A percentile compares a stretch with the other conserved stretches of the same genome.
These are phyloP conservation scores for Chlorociboria aeruginascens DNA, from an alignment of 495 filamentous ascomycete species.

Conservation along the genomic window DNA sequence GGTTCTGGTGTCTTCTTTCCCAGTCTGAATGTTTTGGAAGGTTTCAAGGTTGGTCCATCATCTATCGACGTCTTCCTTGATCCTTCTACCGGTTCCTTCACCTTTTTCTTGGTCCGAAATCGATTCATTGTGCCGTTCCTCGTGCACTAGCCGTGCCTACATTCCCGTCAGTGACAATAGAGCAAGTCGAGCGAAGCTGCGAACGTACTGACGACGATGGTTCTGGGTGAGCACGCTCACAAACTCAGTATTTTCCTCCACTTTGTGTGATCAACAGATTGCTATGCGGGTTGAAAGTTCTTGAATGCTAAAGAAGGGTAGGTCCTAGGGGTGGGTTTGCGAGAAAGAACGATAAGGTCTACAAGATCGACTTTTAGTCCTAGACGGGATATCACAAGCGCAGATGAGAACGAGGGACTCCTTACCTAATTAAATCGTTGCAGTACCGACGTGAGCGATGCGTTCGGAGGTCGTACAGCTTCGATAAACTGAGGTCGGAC, in stretches of 20 bases:
- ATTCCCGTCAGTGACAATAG: not conserved
- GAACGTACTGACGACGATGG: constrained; percentile 4
- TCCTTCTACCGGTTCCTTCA: constrained; percentile 41
- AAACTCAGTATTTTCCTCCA: not conserved
- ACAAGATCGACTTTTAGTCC: no score
- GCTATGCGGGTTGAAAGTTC: no score
- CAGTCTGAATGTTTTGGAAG: constrained; percentile 44
- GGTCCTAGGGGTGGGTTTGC: no score
- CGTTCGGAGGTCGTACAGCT: no score
- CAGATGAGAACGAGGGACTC: no score
- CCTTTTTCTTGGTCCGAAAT: constrained; percentile 60
- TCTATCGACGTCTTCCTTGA: constrained; percentile 34
- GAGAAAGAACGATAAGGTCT: no score
- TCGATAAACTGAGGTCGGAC: no score
- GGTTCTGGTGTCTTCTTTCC: constrained; percentile 42
- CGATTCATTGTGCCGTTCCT: constrained; percentile 47
- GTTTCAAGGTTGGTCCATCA: constrained; percentile 31
- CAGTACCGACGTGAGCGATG: no score
- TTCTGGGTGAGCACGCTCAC: constrained; percentile 19
- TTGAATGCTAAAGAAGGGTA: no score
- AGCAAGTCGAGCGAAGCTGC: not conserved
- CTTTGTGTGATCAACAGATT: no score
- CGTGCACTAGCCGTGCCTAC: not conserved
- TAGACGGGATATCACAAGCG: no score
- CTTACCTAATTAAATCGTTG: no score